Conservation (phyloP, 1,139 yeast genomes). For the Yueomyces sp. region DNA sequence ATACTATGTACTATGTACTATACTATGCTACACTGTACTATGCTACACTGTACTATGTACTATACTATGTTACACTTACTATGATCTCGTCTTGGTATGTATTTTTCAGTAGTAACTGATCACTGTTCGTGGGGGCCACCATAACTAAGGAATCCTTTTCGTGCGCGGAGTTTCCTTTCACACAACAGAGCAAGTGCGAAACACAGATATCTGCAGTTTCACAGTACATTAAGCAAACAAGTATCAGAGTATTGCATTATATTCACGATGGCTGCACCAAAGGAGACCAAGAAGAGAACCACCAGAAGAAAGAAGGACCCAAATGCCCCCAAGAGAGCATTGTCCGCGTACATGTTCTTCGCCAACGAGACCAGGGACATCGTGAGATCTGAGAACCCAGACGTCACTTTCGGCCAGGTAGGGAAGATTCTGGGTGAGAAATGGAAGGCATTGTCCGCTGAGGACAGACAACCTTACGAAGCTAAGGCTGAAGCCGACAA, state of each 20-base stretch:
- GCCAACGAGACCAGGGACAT: constrained; percentile 95
- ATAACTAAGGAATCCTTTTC: too few relatives aligned
- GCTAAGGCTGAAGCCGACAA: constrained; percentile 90
- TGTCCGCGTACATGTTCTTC: constrained; percentile 97
- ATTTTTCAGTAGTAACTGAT: too few relatives aligned
- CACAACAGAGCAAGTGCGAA: too few relatives aligned
- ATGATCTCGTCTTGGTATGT: too few relatives aligned
- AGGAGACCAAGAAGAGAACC: constrained; percentile 81
- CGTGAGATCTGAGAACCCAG: constrained; percentile 90
- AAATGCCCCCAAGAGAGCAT: constrained; percentile 97
- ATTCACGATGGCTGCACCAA: constrained; percentile 78
- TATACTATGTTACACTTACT: too few relatives aligned
- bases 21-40: too few relatives aligned
- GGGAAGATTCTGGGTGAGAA: constrained; percentile 88
- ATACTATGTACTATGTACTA: too few relatives aligned
- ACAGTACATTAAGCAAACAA: background rate
- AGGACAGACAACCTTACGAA: constrained; percentile 81
- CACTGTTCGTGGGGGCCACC: too few relatives aligned
- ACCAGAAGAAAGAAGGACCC: constrained; percentile 50
- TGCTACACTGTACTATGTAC: too few relatives aligned
- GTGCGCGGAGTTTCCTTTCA: too few relatives aligned
- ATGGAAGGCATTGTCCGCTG: constrained; percentile 82
- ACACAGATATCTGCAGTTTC: too few relatives aligned
- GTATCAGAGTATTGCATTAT: background rate
- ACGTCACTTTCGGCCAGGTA: constrained; percentile 83